These are phyloP conservation scores for Mortierella sp. DNA, from an alignment of 371 early-diverging fungal genomes.

Conservation along the genomic window DNA sequence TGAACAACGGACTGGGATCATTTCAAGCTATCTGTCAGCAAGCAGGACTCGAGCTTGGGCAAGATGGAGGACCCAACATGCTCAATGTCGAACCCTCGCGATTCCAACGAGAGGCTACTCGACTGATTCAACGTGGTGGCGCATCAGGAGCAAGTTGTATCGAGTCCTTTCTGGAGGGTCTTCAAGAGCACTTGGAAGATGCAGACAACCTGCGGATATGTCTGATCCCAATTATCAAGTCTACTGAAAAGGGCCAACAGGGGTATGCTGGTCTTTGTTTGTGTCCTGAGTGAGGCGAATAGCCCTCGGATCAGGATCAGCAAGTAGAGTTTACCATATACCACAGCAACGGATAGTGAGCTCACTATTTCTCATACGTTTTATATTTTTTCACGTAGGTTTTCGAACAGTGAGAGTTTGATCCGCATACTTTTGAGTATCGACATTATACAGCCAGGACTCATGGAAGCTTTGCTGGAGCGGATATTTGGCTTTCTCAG, in stretches of 20 bases:
- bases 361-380: neutral
- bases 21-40: conserved; percentile 43
- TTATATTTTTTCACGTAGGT: neutral
- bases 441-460: conserved; percentile 72
- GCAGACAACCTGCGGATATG: conserved; percentile 27
- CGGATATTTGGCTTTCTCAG: conserved; percentile 76
- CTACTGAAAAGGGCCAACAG: conserved; percentile 17
- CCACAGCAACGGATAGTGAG: no score
- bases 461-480: conserved; percentile 76
- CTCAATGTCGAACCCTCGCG: conserved; percentile 44
- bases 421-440: conserved; percentile 74
- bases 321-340: no score
- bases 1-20: conserved; percentile 21
- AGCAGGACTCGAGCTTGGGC: conserved; percentile 41
- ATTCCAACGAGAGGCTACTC: conserved; percentile 44
- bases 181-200: conserved; percentile 50
- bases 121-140: conserved; percentile 29
- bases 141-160: conserved; percentile 13
- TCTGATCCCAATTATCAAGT: conserved; percentile 24
- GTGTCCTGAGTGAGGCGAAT: accelerated
- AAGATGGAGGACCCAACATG: conserved; percentile 24
- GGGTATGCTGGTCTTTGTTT: conserved; percentile 25
- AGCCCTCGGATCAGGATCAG: neutral
- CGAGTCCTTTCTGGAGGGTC: conserved; percentile 33
- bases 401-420: conserved; percentile 65